Base-by-base conservation (phyloP, 2,329 filamentous ascomycete genomes). In the Rachicladosporium sp. region DNA sequence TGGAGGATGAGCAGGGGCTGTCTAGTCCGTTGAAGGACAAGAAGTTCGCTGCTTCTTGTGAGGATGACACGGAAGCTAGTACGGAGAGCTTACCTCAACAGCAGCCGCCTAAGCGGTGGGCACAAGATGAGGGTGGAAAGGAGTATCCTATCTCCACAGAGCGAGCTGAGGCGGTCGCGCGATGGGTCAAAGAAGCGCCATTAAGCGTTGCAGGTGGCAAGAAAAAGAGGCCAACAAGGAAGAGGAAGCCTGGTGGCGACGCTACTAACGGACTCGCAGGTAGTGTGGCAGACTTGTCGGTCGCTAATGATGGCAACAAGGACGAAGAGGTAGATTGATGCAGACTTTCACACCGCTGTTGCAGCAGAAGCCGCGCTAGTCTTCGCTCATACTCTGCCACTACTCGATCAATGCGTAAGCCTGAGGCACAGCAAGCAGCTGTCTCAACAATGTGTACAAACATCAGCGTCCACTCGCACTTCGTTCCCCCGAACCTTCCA, bases 71-170 rank as follows among this genome's bases (percentile, higher is more conserved):
- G 31, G 31, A 4, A n/a, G 11, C 6, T 27, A 9, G n/a, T 29
- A 29, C 4, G 36, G 31, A 13, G 8, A 31, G 7, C 38, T 13
- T 11, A 35, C 37, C 34, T 19, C 29, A 33, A 9, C 27, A 33
- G 10, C 52, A 52, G n/a, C 44, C 51, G 39, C 62, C 64, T 8
- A 78, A 76, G 50, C 63, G 74, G 6, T 80, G 76, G 76, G 70
- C 73, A 4, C 69, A 75, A 41, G 78, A 78, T 36, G 74, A 81
- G 38, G 74, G 80, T 43, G 73, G 71, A 1, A 76, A 74, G 50
- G 80, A 85, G 47, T 82, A 82, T 55, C 74, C 76, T 2, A 76
- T 84, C 46, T 36, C 33, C n/a, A 41, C 80, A 1, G 78, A 82
- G 46, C 70, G 83, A 13, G 82, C 82, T 1, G 70, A 76, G 35